These are phyloP conservation scores for Claviceps sorghi DNA, from an alignment of 2,329 filamentous ascomycete genomes.

Conservation along the genomic window DNA sequence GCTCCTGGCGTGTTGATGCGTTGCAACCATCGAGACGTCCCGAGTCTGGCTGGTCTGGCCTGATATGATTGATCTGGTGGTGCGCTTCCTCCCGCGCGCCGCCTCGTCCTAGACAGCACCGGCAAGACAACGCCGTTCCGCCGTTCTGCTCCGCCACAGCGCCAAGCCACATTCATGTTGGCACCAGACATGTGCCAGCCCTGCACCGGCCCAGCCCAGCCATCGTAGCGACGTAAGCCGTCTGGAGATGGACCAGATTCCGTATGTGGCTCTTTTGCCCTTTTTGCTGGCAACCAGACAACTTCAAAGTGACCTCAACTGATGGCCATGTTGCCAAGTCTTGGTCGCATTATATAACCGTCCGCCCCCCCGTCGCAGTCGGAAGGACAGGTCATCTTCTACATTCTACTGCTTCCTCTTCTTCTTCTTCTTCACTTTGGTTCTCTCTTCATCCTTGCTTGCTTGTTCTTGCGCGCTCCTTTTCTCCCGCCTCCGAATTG, in stretches of 20 bases:
- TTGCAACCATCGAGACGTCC: background rate
- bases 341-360: conserved; percentile 9
- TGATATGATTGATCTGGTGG: background rate
- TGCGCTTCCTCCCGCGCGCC: background rate
- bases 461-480: background rate
- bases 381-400: background rate
- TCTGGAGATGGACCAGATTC: no score
- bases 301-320: background rate
- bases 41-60: background rate
- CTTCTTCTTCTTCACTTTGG: background rate
- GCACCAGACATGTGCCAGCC: no score
- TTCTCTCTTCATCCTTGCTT: background rate
- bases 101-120: background rate
- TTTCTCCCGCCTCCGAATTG: background rate
- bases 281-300: no score
- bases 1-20: background rate
- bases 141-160: conserved; percentile 1
- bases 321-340: conserved; percentile 2
- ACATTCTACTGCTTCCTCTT: background rate
- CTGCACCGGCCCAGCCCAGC: background rate
- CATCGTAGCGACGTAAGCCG: no score
- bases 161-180: background rate
- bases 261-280: no score
- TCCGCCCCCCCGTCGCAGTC: conserved; percentile 8
- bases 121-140: no score